These are phyloP conservation scores for Biscutella auriculata DNA, from an alignment of 441 rosid genomes.

Conservation along the genomic window DNA sequence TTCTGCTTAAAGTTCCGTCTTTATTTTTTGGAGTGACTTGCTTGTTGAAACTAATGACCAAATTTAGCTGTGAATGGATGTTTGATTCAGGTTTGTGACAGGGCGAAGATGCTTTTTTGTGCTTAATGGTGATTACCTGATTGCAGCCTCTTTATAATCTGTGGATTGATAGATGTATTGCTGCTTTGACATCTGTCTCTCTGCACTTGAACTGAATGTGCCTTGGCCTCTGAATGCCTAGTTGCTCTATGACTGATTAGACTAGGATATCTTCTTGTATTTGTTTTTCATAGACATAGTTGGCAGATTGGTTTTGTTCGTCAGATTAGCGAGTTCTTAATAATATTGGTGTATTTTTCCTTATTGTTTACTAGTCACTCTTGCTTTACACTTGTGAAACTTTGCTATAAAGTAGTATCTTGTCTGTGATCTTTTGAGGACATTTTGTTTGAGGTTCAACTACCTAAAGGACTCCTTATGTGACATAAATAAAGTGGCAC, in stretches of 20 bases:
- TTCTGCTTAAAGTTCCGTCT: not conserved
- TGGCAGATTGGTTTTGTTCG: conserved; percentile 18
- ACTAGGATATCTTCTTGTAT: conserved; percentile 15
- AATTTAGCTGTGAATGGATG: conserved; percentile 57
- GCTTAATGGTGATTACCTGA: conserved; percentile 89
- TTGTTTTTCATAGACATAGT: conserved; percentile 12
- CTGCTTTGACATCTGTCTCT: conserved; percentile 31
- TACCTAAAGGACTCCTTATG: not conserved
- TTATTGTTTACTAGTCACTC: not conserved
- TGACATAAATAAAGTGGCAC: conserved; percentile 7
- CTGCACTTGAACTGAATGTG: conserved; percentile 22
- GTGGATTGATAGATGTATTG: conserved; percentile 67
- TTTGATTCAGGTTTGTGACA: conserved; percentile 91
- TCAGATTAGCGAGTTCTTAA: conserved; percentile 17
- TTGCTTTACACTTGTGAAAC: not conserved
- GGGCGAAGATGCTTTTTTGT: conserved; percentile 79
- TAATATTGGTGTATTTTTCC: conserved; percentile 11
- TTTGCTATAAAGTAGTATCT: not conserved
- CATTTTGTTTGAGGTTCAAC: not conserved
- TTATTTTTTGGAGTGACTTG: conserved; percentile 12
- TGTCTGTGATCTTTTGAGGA: conserved; percentile 3
- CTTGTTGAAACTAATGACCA: conserved; percentile 34
- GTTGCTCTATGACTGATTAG: conserved; percentile 18
- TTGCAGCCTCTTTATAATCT: conserved; percentile 60
- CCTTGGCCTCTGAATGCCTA: conserved; percentile 21